phyloP scores from a whole-genome alignment of 2,329 filamentous ascomycete species.

The Clarireedia sp. region DNA sequence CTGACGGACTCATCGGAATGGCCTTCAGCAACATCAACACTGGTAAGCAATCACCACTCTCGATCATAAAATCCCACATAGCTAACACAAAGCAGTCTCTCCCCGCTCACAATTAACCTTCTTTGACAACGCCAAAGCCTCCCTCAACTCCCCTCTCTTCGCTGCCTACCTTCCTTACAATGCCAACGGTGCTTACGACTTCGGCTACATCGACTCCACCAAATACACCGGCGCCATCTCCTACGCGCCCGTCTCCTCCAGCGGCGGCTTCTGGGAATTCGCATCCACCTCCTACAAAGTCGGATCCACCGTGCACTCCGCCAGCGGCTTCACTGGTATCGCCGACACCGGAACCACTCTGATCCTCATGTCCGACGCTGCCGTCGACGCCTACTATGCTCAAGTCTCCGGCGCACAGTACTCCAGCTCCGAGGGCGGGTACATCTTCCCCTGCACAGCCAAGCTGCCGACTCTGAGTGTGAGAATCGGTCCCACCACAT shows the following conservation, averaged over 20 bases:
- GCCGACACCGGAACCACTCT: slow-evolving; percentile 37
- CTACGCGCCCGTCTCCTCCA: slow-evolving; percentile 40
- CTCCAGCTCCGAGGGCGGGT: slow-evolving; percentile 26
- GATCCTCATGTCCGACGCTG: slow-evolving; percentile 29
- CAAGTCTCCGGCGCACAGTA: slow-evolving; percentile 28
- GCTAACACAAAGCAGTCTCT: slow-evolving; percentile 11
- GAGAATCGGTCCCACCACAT: slow-evolving; percentile 26
- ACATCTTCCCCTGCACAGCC: slow-evolving; percentile 31
- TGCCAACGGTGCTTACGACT: slow-evolving; percentile 43
- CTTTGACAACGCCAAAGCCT: slow-evolving; percentile 27
- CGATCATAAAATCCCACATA: neutral
- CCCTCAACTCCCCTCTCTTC: slow-evolving; percentile 39
- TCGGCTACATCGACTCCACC: slow-evolving; percentile 44
- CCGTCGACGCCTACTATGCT: slow-evolving; percentile 32
- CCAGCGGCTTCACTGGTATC: slow-evolving; percentile 28
- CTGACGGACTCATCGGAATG: slow-evolving; percentile 56
- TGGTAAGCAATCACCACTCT: slow-evolving; percentile 6
- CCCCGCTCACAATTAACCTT: slow-evolving; percentile 25
- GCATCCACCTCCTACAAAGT: neutral
- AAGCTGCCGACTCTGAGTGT: slow-evolving; percentile 31
- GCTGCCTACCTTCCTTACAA: slow-evolving; percentile 44
- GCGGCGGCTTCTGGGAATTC: slow-evolving; percentile 44
- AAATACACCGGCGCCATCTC: slow-evolving; percentile 45
- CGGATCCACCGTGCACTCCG: slow-evolving; percentile 36
- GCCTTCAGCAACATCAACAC: slow-evolving; percentile 33